phyloP scores from a whole-genome alignment of 2,329 filamentous ascomycete genomes.

The Pezicula neosporulosa region DNA sequence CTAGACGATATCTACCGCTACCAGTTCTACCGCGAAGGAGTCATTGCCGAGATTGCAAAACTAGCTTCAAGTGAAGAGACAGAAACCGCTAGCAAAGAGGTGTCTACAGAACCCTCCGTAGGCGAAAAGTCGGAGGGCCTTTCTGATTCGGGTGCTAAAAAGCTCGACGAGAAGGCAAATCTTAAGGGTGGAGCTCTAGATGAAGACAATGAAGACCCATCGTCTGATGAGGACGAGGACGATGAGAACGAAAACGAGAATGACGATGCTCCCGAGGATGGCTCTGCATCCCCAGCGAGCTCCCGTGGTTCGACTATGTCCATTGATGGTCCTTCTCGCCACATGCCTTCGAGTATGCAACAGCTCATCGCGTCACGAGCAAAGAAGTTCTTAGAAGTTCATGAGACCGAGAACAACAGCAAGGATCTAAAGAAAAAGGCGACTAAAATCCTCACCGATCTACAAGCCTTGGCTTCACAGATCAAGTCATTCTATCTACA shows the following conservation, averaged over 20 bases:
- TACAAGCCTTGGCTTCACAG: constrained; percentile 68
- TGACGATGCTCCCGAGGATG: constrained; percentile 49
- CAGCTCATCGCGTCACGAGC: constrained; percentile 74
- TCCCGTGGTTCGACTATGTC: constrained; percentile 67
- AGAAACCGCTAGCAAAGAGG: constrained; percentile 10
- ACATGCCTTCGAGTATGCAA: constrained; percentile 55
- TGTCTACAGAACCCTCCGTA: constrained; percentile 11
- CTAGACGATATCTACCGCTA: constrained; percentile 88
- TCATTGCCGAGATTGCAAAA: constrained; percentile 86
- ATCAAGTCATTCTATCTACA: constrained; percentile 69
- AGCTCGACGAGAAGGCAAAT: constrained; percentile 24
- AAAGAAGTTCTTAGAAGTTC: constrained; percentile 76
- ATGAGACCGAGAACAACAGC: constrained; percentile 72
- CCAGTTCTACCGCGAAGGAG: constrained; percentile 95
- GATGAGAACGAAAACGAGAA: constrained; percentile 49
- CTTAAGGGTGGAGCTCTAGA: constrained; percentile 23
- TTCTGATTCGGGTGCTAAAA: constrained; percentile 27
- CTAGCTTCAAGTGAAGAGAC: constrained; percentile 49
- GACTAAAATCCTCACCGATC: constrained; percentile 65
- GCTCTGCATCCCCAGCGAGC: constrained; percentile 27
- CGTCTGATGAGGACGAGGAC: constrained; percentile 30
- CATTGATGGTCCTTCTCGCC: constrained; percentile 50
- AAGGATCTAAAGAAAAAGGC: constrained; percentile 78
- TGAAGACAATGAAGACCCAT: constrained; percentile 43
- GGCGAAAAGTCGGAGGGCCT: constrained; percentile 22